These are phyloP conservation scores for Diplogelasinospora grovesii DNA, from an alignment of 495 filamentous ascomycete species.

Conservation along the genomic window DNA sequence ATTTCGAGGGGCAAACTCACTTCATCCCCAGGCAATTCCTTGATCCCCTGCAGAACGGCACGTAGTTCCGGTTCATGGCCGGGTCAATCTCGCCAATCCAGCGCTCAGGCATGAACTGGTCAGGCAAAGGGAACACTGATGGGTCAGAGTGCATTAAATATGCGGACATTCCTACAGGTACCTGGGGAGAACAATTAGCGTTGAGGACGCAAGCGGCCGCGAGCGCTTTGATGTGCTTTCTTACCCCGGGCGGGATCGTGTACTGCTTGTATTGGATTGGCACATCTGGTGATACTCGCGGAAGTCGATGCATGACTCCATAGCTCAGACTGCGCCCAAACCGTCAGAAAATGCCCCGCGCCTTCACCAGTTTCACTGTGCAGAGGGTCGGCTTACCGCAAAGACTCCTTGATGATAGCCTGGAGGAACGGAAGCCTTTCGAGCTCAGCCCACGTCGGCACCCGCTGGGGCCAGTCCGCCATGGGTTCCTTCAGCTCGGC, in stretches of 20 bases:
- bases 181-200: no score
- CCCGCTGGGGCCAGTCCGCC: conserved; percentile 10
- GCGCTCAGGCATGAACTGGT: conserved; percentile 31
- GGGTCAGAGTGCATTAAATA: conserved; percentile 29
- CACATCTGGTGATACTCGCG: conserved; percentile 20
- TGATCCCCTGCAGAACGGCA: conserved; percentile 15
- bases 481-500: conserved; percentile 18
- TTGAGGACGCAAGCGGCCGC: no score
- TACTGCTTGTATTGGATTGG: conserved; percentile 16
- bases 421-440: conserved; percentile 27
- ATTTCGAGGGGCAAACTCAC: conserved; percentile 5
- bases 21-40: conserved; percentile 16
- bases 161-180: conserved; percentile 18
- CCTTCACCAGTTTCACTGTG: no score
- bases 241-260: conserved; percentile 13
- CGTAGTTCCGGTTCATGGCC: conserved; percentile 13
- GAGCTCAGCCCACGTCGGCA: conserved; percentile 23
- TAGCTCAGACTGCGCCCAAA: conserved; percentile 11
- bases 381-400: conserved; percentile 16
- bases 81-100: conserved; percentile 28
- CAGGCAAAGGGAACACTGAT: conserved; percentile 27
- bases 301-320: conserved; percentile 15
- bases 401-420: conserved; percentile 32
- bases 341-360: no score
- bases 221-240: no score